These are phyloP conservation scores for Bonia amplexicaulis DNA, from an alignment of 176 grass and related monocot genomes.

Conservation along the genomic window DNA sequence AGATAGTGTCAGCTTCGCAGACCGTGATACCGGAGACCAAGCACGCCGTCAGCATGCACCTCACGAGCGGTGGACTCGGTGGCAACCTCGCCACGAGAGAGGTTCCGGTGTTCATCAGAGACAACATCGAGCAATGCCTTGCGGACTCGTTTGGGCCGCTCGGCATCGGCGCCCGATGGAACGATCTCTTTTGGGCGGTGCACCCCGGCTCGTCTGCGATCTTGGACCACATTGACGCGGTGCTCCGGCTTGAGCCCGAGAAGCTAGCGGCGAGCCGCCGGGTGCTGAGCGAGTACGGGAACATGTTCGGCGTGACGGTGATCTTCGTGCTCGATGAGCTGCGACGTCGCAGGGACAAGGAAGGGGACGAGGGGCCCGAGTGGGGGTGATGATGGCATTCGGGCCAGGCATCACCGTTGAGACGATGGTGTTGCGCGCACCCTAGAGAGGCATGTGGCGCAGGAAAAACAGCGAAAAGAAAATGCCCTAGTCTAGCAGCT, in stretches of 20 bases:
- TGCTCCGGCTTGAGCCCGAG: conserved; percentile 30
- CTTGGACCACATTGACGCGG: conserved; percentile 36
- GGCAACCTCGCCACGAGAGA: conserved; percentile 6
- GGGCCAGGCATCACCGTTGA: conserved; percentile 11
- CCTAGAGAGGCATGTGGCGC: no score
- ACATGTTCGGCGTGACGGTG: conserved; percentile 46
- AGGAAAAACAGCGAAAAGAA: no score
- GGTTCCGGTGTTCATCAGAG: conserved; percentile 29
- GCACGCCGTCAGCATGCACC: conserved; percentile 24
- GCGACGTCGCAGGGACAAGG: conserved; percentile 13
- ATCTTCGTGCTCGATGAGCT: conserved; percentile 61
- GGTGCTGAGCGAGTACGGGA: conserved; percentile 41
- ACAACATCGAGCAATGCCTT: conserved; percentile 43
- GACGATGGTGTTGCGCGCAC: neutral
- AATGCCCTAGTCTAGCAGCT: no score
- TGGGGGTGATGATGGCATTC: conserved; percentile 44
- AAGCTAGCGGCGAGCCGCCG: conserved; percentile 23
- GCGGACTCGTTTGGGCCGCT: conserved; percentile 20
- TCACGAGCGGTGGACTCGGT: neutral
- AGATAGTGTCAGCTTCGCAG: conserved; percentile 41
- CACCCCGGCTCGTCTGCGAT: conserved; percentile 36
- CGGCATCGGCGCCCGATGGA: conserved; percentile 25
- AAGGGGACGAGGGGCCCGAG: conserved; percentile 24
- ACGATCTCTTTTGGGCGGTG: conserved; percentile 55
- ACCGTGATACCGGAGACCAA: conserved; percentile 28